phyloP scores from a whole-genome alignment of 2,329 filamentous ascomycete genomes.

The Lojkania enalia region DNA sequence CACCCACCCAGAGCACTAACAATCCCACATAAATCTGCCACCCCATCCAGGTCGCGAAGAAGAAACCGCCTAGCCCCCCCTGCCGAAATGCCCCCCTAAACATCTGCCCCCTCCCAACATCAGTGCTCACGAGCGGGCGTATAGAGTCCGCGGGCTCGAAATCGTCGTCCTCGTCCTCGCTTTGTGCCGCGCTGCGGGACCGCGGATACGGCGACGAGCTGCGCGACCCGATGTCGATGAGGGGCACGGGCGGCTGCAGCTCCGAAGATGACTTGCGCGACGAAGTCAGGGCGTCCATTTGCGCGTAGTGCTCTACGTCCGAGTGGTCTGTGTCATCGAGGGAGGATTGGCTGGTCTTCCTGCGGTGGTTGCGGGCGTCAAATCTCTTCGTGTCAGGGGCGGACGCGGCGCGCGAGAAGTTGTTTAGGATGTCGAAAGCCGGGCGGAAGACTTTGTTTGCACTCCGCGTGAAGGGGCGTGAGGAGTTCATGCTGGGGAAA shows the following conservation, averaged over 20 bases:
- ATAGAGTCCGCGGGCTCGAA: conserved; percentile 42
- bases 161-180: conserved; percentile 54
- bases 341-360: conserved; percentile 38
- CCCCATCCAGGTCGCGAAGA: conserved; percentile 52
- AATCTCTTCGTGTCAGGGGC: conserved; percentile 23
- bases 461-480: conserved; percentile 38
- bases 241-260: conserved; percentile 43
- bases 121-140: conserved; percentile 42
- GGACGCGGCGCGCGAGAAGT: conserved; percentile 26
- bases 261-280: conserved; percentile 40
- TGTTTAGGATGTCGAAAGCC: conserved; percentile 42
- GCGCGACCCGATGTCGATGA: conserved; percentile 49
- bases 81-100: conserved; percentile 41
- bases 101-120: conserved; percentile 32
- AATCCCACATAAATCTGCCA: conserved; percentile 55
- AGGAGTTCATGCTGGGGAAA: conserved; percentile 42
- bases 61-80: conserved; percentile 53
- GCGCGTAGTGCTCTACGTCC: conserved; percentile 39
- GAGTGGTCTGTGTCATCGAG: conserved; percentile 43
- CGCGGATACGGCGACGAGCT: conserved; percentile 52
- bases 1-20: conserved; percentile 54
- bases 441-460: conserved; percentile 37
- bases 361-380: conserved; percentile 27
- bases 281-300: conserved; percentile 36
- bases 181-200: conserved; percentile 47